Evolutionary conservation across 495 filamentous ascomycete species (phyloP).

Genomic region (Neohortaea acidophila): DNA sequence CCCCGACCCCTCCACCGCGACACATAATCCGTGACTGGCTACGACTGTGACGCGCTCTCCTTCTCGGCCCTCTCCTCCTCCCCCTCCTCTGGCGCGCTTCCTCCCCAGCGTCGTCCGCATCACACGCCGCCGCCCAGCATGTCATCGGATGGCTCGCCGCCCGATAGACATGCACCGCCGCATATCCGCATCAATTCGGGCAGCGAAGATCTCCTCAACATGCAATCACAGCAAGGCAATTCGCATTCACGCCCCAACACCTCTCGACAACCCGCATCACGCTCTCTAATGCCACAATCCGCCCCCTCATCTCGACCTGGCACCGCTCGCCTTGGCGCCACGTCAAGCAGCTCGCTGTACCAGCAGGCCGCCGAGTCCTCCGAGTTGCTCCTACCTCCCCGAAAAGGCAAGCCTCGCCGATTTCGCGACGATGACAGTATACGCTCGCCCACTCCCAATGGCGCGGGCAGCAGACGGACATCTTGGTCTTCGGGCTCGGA

Average conservation of each 20-base stretch:
- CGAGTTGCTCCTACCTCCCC: conserved; percentile 46
- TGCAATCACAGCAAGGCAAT: conserved; percentile 14
- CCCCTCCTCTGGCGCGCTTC: too few relatives aligned
- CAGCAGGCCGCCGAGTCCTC: conserved; percentile 36
- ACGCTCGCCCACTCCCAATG: conserved; percentile 28
- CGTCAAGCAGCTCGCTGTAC: too few relatives aligned
- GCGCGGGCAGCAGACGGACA: conserved; percentile 41
- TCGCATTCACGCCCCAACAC: conserved; percentile 20
- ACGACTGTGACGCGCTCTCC: neutral
- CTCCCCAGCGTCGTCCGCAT: neutral
- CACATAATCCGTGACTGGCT: neutral
- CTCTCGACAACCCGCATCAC: conserved; percentile 24
- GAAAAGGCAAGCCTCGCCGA: conserved; percentile 24
- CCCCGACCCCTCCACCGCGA: neutral
- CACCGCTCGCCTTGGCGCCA: conserved; percentile 19
- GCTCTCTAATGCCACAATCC: conserved; percentile 27
- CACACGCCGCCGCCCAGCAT: neutral
- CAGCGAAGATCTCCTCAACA: conserved; percentile 35
- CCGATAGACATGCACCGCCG: conserved; percentile 23
- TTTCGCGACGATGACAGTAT: conserved; percentile 34
- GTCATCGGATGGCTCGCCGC: conserved; percentile 4
- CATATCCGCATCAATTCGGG: conserved; percentile 49
- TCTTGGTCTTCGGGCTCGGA: conserved; percentile 45
- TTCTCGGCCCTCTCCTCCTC: neutral
- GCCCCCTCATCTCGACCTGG: conserved; percentile 16